Evolutionary conservation across 78 protist genomes (phyloP).

Genomic region (Dictyostelium intermedium): DNA sequence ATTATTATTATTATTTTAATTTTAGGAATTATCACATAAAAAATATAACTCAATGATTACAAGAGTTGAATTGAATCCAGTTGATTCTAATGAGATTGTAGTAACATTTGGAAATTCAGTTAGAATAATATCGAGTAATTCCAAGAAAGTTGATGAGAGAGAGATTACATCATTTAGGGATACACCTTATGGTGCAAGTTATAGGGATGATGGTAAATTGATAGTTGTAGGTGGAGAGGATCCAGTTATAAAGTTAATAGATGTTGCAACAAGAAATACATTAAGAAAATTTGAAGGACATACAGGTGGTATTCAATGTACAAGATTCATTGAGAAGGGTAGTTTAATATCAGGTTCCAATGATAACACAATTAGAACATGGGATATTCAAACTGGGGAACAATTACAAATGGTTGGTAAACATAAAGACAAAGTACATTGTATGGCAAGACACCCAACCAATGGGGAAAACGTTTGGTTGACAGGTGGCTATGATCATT

Average conservation of each 20-base stretch:
- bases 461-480: background rate
- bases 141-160: background rate
- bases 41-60: constrained; percentile 10
- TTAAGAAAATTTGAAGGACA: constrained; percentile 50
- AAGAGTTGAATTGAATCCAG: constrained; percentile 13
- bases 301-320: constrained; percentile 26
- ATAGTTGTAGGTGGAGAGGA: constrained; percentile 42
- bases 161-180: background rate
- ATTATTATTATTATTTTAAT: background rate
- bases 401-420: constrained; percentile 17
- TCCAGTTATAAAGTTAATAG: constrained; percentile 6
- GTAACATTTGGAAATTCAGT: constrained; percentile 28
- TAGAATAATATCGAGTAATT: background rate
- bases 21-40: background rate
- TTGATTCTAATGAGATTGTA: background rate
- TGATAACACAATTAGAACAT: constrained; percentile 24
- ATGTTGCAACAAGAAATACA: background rate
- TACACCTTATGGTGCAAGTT: constrained; percentile 22
- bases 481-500: constrained; percentile 66
- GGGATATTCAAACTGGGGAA: constrained; percentile 47
- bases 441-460: constrained; percentile 1
- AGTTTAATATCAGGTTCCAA: constrained; percentile 23
- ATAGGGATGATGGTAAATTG: constrained; percentile 22
- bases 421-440: constrained; percentile 51
- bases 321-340: constrained; percentile 18